phyloP scores from a whole-genome alignment of 805 yeast genomes.

The Wickerhamiella siamensis region DNA sequence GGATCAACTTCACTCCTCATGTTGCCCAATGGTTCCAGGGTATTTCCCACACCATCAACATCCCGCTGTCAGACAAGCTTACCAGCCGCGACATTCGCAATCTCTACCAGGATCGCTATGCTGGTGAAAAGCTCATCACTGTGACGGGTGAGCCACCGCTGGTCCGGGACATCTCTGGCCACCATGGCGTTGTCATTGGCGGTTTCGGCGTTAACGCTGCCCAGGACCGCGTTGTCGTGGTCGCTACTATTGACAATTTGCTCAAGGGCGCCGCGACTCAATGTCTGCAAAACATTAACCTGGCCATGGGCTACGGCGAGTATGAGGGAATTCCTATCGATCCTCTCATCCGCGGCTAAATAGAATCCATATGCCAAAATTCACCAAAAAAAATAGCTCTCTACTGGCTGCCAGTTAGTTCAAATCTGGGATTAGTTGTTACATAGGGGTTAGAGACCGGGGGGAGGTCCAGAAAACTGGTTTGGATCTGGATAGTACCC shows the following conservation, averaged over 20 bases:
- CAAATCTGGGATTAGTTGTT: no score
- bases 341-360: constrained; percentile 17
- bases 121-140: constrained; percentile 70
- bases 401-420: background rate
- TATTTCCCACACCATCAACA: constrained; percentile 77
- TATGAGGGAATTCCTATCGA: constrained; percentile 79
- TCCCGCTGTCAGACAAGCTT: constrained; percentile 55
- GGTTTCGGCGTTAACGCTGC: constrained; percentile 87
- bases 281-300: constrained; percentile 89
- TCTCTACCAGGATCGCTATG: constrained; percentile 76
- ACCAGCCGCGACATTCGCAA: constrained; percentile 72
- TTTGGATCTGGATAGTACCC: no score
- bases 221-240: constrained; percentile 81
- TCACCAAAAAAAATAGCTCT: background rate
- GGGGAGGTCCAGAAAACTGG: no score
- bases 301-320: constrained; percentile 81
- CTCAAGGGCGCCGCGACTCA: constrained; percentile 98
- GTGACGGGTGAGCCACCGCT: constrained; percentile 86
- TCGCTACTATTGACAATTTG: constrained; percentile 90
- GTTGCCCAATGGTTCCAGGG: constrained; percentile 99
- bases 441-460: no score
- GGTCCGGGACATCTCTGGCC: constrained; percentile 81
- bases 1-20: constrained; percentile 87
- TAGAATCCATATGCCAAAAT: background rate
- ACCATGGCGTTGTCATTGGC: constrained; percentile 90